Base-by-base conservation (phyloP, 805 yeast species). In the Scheffersomyces ergatensis region DNA sequence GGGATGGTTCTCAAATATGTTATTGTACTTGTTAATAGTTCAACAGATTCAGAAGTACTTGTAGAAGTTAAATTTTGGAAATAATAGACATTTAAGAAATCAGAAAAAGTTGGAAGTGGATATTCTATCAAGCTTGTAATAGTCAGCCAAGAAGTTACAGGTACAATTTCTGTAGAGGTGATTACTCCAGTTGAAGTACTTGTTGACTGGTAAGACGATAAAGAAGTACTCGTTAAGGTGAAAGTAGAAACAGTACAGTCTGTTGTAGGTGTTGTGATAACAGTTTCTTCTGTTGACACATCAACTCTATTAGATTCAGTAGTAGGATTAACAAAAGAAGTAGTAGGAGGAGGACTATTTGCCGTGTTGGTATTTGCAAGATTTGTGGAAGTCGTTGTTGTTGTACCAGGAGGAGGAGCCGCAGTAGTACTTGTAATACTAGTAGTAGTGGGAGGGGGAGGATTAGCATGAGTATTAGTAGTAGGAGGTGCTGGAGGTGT, bases 401-500 rank as follows among this genome's bases (percentile, higher is more conserved):
- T 7, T 14, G 32, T 17, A 34, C 27, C 27, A 15, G 48, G 20
- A 27, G 43, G 16, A 9, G 47, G 32, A 20, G 41, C 24, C 19
- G 44, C 26, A 20, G 43, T 23, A 31, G 45, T 15, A 24, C 42
- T 24, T 24, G 45, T 15, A 16, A 43, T n/a, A 14, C 33, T 18
- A 4, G 27, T 21, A 16, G 47, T 18, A 16, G 27, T 26, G 6
- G 24, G 24, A 21, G 26, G 16, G 32, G 31, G 25, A 29, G 18
- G 13, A 8, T 7, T 29, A 14, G 18, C 13, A 14, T 14, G 18
- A 5, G 32, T 7, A 34, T 26, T 31, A 15, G 49, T 15, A 27
- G 43, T 12, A 9, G 47, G 32, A 20, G 41, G 24, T 26, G 45
- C 13, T 18, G 43, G 24, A 26, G 43, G 9, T n/a, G 43, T 14